These are phyloP conservation scores for Aspergillus sclerotiicarbonarius DNA, from an alignment of 495 filamentous ascomycete species.

Conservation along the genomic window DNA sequence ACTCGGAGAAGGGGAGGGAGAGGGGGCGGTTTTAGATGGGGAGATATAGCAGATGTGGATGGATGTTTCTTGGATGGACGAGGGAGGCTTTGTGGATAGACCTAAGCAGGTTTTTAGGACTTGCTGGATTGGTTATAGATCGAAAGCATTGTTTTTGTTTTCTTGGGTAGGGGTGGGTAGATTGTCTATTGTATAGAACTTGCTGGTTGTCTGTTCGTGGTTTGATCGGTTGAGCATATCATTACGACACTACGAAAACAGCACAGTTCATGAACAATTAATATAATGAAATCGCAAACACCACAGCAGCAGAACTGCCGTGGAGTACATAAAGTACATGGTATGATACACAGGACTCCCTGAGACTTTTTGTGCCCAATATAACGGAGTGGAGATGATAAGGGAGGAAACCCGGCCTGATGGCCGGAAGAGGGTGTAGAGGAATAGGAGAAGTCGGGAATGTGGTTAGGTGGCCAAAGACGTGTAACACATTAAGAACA, in stretches of 20 bases:
- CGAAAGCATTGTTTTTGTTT: no score
- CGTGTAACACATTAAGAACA: slow-evolving; percentile 50
- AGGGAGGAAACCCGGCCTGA: slow-evolving; percentile 11
- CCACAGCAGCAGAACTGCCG: not conserved
- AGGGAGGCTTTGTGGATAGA: not conserved
- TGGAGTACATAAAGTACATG: slow-evolving; percentile 22
- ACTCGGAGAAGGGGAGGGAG: slow-evolving; percentile 1
- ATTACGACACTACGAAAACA: not conserved
- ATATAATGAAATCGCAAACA: slow-evolving; percentile 15
- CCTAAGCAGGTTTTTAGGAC: no score
- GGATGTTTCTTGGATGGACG: no score
- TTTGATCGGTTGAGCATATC: no score
- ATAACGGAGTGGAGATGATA: slow-evolving; percentile 28
- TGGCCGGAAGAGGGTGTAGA: slow-evolving; percentile 9
- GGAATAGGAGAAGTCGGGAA: slow-evolving; percentile 4
- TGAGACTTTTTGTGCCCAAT: slow-evolving; percentile 23
- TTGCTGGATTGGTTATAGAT: no score
- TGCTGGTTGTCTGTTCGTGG: no score
- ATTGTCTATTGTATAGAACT: no score
- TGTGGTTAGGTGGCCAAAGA: slow-evolving; percentile 27
- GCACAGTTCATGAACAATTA: slow-evolving; percentile 9
- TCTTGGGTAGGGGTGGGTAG: no score
- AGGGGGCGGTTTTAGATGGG: not conserved
- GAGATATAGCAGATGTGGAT: no score
- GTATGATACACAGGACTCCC: slow-evolving; percentile 31